These are phyloP conservation scores for Aspergillus hancockii DNA, from an alignment of 495 filamentous ascomycete genomes.

Conservation along the genomic window DNA sequence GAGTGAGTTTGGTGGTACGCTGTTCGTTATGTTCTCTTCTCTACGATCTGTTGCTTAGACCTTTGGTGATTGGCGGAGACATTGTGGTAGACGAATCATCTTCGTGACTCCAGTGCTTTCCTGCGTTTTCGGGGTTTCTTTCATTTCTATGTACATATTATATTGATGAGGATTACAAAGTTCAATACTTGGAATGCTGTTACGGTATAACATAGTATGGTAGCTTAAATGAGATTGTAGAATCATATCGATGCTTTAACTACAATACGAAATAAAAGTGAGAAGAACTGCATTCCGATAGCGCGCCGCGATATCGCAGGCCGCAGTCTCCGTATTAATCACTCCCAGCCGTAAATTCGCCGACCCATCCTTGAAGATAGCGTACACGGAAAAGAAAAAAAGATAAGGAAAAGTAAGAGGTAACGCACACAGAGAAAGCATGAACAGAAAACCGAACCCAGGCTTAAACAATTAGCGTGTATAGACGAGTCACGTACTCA, in stretches of 20 bases:
- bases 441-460: conserved; percentile 17
- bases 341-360: conserved; percentile 41
- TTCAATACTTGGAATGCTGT: not conserved
- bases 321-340: conserved; percentile 27
- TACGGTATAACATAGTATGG: not conserved
- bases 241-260: not conserved
- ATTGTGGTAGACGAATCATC: too few species aligned
- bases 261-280: not conserved
- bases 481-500: conserved; percentile 3
- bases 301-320: conserved; percentile 24
- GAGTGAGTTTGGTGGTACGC: not conserved
- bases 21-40: not conserved
- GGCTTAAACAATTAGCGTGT: conserved; percentile 8
- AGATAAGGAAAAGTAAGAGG: conserved; percentile 8
- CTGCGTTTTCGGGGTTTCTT: too few species aligned
- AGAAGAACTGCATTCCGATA: conserved; percentile 28
- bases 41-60: not conserved
- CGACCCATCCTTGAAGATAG: conserved; percentile 38
- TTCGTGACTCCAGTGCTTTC: too few species aligned
- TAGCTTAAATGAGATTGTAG: not conserved
- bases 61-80: not conserved
- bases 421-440: conserved; percentile 5
- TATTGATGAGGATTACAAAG: not conserved
- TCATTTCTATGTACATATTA: not conserved
- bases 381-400: conserved; percentile 27